Conservation (phyloP, 495 filamentous ascomycete species). For the Annulohypoxylon maeteangense region DNA sequence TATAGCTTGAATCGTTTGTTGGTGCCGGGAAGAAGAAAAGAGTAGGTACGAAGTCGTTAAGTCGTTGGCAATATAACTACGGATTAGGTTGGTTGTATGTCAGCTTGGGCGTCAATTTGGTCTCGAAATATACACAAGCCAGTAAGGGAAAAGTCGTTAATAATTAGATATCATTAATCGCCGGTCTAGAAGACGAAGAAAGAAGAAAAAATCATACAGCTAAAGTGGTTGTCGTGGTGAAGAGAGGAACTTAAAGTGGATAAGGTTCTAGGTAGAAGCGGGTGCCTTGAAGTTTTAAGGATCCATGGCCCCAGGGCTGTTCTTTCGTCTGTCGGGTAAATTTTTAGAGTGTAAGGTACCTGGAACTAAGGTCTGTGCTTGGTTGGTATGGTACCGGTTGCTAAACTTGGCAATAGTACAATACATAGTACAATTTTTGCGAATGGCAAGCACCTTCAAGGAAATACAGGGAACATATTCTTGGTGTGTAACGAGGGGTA, state of each 20-base stretch:
- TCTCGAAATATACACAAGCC: constrained; percentile 11
- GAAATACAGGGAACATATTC: constrained; percentile 9
- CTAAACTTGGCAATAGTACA: constrained; percentile 20
- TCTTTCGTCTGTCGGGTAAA: constrained; percentile 37
- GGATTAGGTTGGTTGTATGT: constrained; percentile 12
- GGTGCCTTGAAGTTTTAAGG: constrained; percentile 25
- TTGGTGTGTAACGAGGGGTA: constrained; percentile 35
- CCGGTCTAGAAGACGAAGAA: constrained; percentile 23
- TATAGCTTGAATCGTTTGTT: constrained; percentile 19
- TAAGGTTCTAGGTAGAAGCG: constrained; percentile 30
- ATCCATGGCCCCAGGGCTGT: background rate
- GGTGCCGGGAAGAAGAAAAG: background rate
- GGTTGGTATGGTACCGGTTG: constrained; percentile 1
- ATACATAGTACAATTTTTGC: background rate
- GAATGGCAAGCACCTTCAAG: background rate
- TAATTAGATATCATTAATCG: constrained; percentile 33
- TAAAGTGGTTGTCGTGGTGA: constrained; percentile 41
- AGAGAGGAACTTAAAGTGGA: constrained; percentile 26
- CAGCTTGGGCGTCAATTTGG: constrained; percentile 8
- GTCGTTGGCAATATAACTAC: constrained; percentile 31
- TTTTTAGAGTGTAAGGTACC: constrained; percentile 26
- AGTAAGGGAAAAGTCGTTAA: constrained; percentile 11
- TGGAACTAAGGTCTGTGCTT: constrained; percentile 21
- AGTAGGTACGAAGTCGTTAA: background rate
- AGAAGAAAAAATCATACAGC: constrained; percentile 19